A percentile compares a stretch with the other conserved stretches of the same genome.
These are phyloP conservation scores for Volvox africanus DNA, from an alignment of 139 green algal species.

Conservation along the genomic window DNA sequence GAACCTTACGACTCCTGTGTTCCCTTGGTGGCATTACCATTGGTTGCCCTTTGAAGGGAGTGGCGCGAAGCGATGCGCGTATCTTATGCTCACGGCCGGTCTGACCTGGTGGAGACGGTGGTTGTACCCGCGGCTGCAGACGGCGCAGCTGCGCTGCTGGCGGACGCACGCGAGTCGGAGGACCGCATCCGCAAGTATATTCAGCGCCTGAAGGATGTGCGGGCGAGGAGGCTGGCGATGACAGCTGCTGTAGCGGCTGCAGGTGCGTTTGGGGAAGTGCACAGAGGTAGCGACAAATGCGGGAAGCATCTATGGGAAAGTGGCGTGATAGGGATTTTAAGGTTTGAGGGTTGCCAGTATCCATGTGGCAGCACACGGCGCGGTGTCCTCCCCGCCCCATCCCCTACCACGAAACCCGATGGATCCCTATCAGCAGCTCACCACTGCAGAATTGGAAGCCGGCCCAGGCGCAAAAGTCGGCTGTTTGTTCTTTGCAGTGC, in stretches of 20 bases:
- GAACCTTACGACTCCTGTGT: background rate
- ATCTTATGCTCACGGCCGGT: constrained; percentile 52
- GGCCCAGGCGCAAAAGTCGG: no score
- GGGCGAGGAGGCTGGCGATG: constrained; percentile 67
- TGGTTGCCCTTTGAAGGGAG: constrained; percentile 44
- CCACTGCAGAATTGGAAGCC: no score
- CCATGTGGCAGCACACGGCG: no score
- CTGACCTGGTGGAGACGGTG: constrained; percentile 67
- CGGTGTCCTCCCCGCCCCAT: no score
- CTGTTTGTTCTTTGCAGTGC: no score
- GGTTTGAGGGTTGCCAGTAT: no score
- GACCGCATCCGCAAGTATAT: constrained; percentile 84
- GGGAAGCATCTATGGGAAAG: no score
- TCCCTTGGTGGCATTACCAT: background rate
- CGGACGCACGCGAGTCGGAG: constrained; percentile 67
- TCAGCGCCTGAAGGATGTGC: constrained; percentile 78
- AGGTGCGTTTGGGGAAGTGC: constrained; percentile 32
- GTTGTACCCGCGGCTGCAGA: constrained; percentile 68
- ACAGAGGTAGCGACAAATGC: no score
- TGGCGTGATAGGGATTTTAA: no score
- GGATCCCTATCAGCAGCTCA: no score
- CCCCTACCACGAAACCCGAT: no score
- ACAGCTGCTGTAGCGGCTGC: constrained; percentile 58
- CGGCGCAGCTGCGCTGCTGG: constrained; percentile 56
- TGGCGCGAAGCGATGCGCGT: constrained; percentile 71